Percentiles rank a stretch among this genome's conserved stretches.
Evolutionary conservation across 1,284 basidiomycete species (phyloP).

Genomic region (Retiboletus fuscus): DNA sequence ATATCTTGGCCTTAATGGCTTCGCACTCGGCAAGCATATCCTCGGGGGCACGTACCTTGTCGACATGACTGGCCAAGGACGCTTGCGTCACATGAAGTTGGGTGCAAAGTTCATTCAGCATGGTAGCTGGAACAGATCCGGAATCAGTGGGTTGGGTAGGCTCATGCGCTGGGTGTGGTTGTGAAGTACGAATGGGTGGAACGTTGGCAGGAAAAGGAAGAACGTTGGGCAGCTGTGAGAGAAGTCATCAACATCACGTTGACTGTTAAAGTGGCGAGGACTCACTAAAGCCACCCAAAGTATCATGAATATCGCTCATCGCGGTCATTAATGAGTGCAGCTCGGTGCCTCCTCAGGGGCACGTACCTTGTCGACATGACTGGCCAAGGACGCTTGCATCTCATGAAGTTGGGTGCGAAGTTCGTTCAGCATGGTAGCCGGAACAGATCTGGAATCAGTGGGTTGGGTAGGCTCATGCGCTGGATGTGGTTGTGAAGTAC

Average conservation of each 20-base stretch:
- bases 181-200: constrained; percentile 74
- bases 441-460: no score
- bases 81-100: constrained; percentile 90
- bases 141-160: constrained; percentile 34
- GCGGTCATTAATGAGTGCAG: constrained; percentile 83
- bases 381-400: no score
- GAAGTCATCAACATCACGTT: constrained; percentile 21
- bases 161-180: constrained; percentile 56
- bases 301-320: constrained; percentile 93
- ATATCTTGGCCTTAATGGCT: constrained; percentile 84
- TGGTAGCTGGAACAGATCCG: constrained; percentile 43
- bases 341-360: no score
- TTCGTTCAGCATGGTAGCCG: no score
- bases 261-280: constrained; percentile 29
- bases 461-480: no score
- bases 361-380: no score
- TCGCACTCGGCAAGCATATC: constrained; percentile 90
- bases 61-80: constrained; percentile 83
- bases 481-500: no score
- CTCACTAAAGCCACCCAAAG: constrained; percentile 85
- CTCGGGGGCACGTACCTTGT: constrained; percentile 89
- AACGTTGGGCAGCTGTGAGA: constrained; percentile 64
- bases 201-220: constrained; percentile 70
- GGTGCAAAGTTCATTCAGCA: constrained; percentile 69
- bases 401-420: no score